These are phyloP conservation scores for Chaetomium globosum DNA, from an alignment of 2,329 filamentous ascomycete genomes.

Conservation along the genomic window DNA sequence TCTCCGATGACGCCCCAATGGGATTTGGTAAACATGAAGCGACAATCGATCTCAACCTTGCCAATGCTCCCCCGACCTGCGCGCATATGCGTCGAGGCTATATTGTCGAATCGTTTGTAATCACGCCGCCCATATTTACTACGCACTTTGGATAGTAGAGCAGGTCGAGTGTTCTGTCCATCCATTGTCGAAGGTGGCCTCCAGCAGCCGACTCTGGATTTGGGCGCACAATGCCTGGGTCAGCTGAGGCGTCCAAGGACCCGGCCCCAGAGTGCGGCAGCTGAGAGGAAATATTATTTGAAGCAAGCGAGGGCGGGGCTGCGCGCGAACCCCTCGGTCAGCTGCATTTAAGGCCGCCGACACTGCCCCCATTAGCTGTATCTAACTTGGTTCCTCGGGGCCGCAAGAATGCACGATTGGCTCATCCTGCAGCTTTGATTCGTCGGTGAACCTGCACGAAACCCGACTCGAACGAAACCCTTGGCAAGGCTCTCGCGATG, in stretches of 20 bases:
- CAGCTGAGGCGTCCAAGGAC: neutral
- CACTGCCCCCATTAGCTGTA: conserved; percentile 1
- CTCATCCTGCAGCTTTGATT: conserved; percentile 2
- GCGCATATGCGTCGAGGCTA: conserved; percentile 24
- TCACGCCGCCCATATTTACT: conserved; percentile 26
- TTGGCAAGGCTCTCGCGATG: conserved; percentile 5
- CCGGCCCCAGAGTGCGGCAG: neutral
- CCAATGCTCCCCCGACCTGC: conserved; percentile 28
- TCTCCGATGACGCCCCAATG: conserved; percentile 29
- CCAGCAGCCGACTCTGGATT: neutral
- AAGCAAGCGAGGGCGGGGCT: neutral
- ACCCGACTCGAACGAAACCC: neutral
- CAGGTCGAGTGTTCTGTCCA: conserved; percentile 12
- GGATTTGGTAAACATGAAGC: conserved; percentile 31
- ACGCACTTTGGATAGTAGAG: conserved; percentile 16
- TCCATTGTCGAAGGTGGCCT: conserved; percentile 16
- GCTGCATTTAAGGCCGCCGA: neutral
- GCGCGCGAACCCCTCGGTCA: neutral
- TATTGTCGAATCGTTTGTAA: conserved; percentile 28
- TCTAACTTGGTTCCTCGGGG: conserved; percentile 2
- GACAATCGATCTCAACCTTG: conserved; percentile 33
- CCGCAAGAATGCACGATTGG: neutral
- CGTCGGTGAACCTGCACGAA: neutral
- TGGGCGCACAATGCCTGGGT: neutral
- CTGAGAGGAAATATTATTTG: neutral